Conservation (phyloP, 257 asterid species). For the Osmanthus fragrans region DNA sequence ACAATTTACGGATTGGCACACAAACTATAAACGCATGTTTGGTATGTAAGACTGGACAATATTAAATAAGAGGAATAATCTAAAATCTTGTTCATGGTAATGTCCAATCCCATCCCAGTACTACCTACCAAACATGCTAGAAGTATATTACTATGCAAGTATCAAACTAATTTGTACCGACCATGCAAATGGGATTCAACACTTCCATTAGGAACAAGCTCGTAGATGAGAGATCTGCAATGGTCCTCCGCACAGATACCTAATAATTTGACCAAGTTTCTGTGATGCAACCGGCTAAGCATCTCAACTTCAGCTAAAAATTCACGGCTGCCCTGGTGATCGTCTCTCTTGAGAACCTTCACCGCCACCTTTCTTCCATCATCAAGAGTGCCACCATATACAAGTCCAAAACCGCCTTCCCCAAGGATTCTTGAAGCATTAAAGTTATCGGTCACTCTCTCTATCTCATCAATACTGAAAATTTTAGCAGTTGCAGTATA, state of each 20-base stretch:
- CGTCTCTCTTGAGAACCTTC: slow-evolving; percentile 80
- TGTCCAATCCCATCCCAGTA: not conserved
- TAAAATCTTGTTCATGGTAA: not conserved
- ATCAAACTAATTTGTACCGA: slow-evolving; percentile 18
- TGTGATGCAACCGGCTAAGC: slow-evolving; percentile 85
- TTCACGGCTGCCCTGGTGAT: slow-evolving; percentile 81
- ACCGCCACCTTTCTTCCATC: slow-evolving; percentile 79
- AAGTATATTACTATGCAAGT: not conserved
- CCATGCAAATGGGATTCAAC: slow-evolving; percentile 94
- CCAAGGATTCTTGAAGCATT: slow-evolving; percentile 57
- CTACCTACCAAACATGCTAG: not conserved
- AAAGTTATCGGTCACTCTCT: slow-evolving; percentile 61
- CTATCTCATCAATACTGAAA: slow-evolving; percentile 56
- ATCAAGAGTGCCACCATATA: slow-evolving; percentile 74
- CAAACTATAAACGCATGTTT: not conserved
- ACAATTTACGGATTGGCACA: not conserved
- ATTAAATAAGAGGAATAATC: not conserved
- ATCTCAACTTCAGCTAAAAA: slow-evolving; percentile 95
- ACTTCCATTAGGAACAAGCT: slow-evolving; percentile 68
- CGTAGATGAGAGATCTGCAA: slow-evolving; percentile 69
- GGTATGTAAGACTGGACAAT: not conserved
- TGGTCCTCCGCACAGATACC: slow-evolving; percentile 81
- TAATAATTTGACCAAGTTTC: slow-evolving; percentile 77
- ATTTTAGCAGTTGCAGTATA: slow-evolving; percentile 77
- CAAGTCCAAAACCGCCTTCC: slow-evolving; percentile 96